Evolutionary conservation across 176 grass and related monocot genomes (phyloP).

Genomic region (Eragrostis nindensis): DNA sequence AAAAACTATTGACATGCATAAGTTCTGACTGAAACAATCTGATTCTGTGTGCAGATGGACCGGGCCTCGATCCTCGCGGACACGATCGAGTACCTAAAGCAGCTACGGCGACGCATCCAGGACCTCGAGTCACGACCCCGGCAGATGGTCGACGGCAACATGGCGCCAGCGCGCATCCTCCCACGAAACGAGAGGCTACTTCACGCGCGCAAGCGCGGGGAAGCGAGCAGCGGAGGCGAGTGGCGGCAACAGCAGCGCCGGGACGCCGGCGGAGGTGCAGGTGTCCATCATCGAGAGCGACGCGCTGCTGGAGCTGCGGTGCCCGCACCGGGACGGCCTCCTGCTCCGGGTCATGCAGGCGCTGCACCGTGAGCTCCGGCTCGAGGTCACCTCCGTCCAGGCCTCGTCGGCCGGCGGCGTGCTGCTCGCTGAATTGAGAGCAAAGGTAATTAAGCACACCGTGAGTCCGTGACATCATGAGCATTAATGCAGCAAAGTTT

Average conservation of each 20-base stretch:
- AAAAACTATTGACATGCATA: not conserved
- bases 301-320: constrained; percentile 70
- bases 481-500: not conserved
- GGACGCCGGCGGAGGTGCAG: constrained; percentile 46
- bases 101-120: constrained; percentile 63
- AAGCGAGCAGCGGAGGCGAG: constrained; percentile 31
- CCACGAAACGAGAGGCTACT: not conserved
- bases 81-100: constrained; percentile 94
- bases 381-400: constrained; percentile 64
- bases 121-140: constrained; percentile 66
- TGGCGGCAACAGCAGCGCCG: constrained; percentile 21
- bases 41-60: constrained; percentile 61
- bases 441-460: constrained; percentile 42
- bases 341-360: constrained; percentile 67
- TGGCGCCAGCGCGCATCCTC: not conserved
- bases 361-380: constrained; percentile 54
- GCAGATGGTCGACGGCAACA: constrained; percentile 28
- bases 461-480: not conserved
- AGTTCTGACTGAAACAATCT: not conserved
- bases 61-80: constrained; percentile 82
- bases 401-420: constrained; percentile 47
- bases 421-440: constrained; percentile 58
- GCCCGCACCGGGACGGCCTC: constrained; percentile 57
- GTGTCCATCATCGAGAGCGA: constrained; percentile 79
- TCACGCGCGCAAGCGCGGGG: not conserved